phyloP scores from a whole-genome alignment of 495 filamentous ascomycete genomes.

The Immersiella caudata region DNA sequence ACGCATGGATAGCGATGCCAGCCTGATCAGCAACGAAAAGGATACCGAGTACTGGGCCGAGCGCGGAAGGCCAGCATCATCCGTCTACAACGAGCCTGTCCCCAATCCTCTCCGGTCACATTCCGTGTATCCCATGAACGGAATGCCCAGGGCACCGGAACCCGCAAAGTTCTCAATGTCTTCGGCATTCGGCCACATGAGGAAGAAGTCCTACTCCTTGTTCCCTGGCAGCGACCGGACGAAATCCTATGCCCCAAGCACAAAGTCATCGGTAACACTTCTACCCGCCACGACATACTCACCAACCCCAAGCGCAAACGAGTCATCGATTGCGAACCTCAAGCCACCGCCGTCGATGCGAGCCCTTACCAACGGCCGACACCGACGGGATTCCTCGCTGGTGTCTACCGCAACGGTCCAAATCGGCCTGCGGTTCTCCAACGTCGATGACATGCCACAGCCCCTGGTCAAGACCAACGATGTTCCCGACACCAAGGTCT shows the following conservation, averaged over 20 bases:
- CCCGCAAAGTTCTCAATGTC: constrained; percentile 34
- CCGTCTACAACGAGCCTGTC: constrained; percentile 24
- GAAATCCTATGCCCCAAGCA: constrained; percentile 18
- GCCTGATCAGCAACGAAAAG: constrained; percentile 34
- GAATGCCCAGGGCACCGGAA: constrained; percentile 36
- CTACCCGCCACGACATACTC: constrained; percentile 49
- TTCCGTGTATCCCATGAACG: constrained; percentile 30
- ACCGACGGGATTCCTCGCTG: constrained; percentile 49
- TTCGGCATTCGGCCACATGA: constrained; percentile 29
- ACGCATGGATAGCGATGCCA: constrained; percentile 40
- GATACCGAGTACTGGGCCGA: constrained; percentile 29
- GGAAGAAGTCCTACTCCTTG: constrained; percentile 47
- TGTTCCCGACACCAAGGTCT: constrained; percentile 32
- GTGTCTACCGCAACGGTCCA: constrained; percentile 52
- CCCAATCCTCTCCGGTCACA: constrained; percentile 41
- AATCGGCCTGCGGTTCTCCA: constrained; percentile 53
- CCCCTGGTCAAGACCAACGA: constrained; percentile 27
- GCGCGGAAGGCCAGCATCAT: constrained; percentile 20
- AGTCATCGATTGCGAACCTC: constrained; percentile 31
- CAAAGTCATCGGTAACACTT: constrained; percentile 40
- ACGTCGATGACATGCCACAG: constrained; percentile 46
- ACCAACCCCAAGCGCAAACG: constrained; percentile 30
- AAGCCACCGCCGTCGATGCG: constrained; percentile 48
- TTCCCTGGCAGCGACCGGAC: constrained; percentile 37
- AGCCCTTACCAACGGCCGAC: constrained; percentile 35